These are phyloP conservation scores for Batrachochytrium dendrobatidis DNA, from an alignment of 371 early-diverging fungal species.

Conservation along the genomic window DNA sequence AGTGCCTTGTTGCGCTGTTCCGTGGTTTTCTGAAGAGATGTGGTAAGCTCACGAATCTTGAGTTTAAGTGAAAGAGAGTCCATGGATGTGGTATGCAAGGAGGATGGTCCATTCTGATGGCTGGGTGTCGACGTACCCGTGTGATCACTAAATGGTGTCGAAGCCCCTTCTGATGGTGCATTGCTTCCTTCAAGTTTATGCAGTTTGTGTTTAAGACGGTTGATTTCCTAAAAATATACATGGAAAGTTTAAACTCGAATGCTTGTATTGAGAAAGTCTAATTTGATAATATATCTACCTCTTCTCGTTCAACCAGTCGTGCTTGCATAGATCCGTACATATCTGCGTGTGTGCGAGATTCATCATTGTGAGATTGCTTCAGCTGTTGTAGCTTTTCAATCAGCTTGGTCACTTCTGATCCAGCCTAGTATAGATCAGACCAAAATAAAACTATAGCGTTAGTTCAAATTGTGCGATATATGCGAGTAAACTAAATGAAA, in stretches of 20 bases:
- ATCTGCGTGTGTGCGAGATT: constrained; percentile 25
- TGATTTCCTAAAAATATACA: constrained; percentile 17
- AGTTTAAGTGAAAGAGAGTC: constrained; percentile 15
- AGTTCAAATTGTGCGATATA: not conserved
- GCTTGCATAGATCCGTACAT: constrained; percentile 25
- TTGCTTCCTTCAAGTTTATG: not conserved
- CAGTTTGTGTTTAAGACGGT: constrained; percentile 15
- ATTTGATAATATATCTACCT: constrained; percentile 10
- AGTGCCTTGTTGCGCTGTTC: constrained; percentile 30
- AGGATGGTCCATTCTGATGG: not conserved
- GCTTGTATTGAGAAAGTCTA: not conserved
- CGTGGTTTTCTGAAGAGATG: constrained; percentile 22
- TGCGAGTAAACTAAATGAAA: constrained; percentile 17
- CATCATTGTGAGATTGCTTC: constrained; percentile 23
- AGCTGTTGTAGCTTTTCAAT: constrained; percentile 18
- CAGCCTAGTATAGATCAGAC: constrained; percentile 4
- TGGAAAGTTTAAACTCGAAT: not conserved
- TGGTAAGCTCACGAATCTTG: constrained; percentile 30
- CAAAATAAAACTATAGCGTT: not conserved
- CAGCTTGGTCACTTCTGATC: constrained; percentile 22
- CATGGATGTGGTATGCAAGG: not conserved
- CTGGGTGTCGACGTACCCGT: not conserved
- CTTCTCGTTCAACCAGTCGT: constrained; percentile 21
- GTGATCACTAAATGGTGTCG: not conserved
- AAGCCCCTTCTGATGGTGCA: not conserved